phyloP scores from a whole-genome alignment of 73 alveolate genomes.

The Paramecium tetraurelia region DNA sequence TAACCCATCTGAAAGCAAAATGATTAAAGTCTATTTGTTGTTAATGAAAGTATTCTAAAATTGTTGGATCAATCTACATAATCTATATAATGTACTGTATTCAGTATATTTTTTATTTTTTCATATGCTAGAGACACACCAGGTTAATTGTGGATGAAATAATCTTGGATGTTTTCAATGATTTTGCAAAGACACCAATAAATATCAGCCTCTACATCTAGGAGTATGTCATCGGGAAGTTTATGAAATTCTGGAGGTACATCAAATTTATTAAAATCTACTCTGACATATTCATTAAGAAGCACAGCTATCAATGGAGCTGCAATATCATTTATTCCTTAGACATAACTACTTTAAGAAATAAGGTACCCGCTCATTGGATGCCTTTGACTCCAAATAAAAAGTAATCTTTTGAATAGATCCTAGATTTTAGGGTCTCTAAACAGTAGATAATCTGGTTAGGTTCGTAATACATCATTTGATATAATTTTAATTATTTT shows the following conservation, averaged over 20 bases:
- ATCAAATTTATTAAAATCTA: conserved; percentile 56
- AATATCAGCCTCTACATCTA: conserved; percentile 56
- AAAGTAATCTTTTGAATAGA: conserved; percentile 38
- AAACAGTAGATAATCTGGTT: conserved; percentile 50
- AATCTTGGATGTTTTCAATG: conserved; percentile 46
- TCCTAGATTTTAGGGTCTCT: conserved; percentile 34
- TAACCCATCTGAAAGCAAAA: conserved; percentile 47
- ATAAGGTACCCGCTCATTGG: conserved; percentile 57
- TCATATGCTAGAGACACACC: conserved; percentile 35
- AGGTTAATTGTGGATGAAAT: conserved; percentile 54
- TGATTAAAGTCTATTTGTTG: conserved; percentile 37
- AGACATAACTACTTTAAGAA: conserved; percentile 19
- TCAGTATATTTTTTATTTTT: not conserved
- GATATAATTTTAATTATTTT: conserved; percentile 38
- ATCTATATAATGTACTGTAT: not conserved
- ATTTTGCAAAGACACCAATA: conserved; percentile 66
- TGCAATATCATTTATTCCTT: conserved; percentile 60
- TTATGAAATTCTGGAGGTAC: conserved; percentile 49
- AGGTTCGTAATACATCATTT: conserved; percentile 55
- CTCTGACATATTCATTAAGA: conserved; percentile 35
- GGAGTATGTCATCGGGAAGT: conserved; percentile 48
- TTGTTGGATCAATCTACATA: conserved; percentile 22
- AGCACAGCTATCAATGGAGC: conserved; percentile 55
- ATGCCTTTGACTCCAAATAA: conserved; percentile 63
- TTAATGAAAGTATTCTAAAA: not conserved